Evolutionary conservation across 768 basidiomycete species (phyloP).

Genomic region (Hysterangium stoloniferum): DNA sequence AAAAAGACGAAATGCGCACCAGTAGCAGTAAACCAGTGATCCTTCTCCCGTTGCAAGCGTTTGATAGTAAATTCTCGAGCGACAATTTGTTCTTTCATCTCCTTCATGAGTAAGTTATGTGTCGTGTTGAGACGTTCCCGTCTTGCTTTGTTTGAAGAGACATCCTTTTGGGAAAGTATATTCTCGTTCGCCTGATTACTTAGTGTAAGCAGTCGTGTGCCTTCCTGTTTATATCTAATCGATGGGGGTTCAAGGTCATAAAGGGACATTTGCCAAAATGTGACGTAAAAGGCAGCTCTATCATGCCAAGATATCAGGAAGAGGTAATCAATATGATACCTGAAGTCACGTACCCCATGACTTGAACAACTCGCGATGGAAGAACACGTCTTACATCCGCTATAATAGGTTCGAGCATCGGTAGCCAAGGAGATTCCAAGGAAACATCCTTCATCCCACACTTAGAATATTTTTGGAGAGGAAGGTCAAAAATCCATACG

Average conservation of each 20-base stretch:
- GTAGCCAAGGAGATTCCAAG: conserved; percentile 79
- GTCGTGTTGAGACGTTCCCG: conserved; percentile 63
- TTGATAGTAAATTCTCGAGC: conserved; percentile 70
- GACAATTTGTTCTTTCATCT: conserved; percentile 68
- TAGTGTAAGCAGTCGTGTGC: conserved; percentile 47
- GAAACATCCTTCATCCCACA: no score
- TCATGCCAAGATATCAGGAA: neutral
- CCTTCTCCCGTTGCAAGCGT: conserved; percentile 68
- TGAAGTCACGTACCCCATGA: conserved; percentile 56
- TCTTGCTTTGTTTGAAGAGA: conserved; percentile 57
- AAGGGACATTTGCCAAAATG: conserved; percentile 94
- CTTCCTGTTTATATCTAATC: conserved; percentile 73
- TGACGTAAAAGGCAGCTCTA: conserved; percentile 88
- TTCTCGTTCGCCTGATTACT: conserved; percentile 64
- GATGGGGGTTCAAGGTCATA: conserved; percentile 81
- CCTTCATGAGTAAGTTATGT: conserved; percentile 50
- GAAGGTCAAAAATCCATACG: conserved; percentile 12
- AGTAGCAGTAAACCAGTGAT: conserved; percentile 69
- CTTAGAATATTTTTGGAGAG: no score
- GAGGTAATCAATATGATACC: conserved; percentile 4
- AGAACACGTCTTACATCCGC: conserved; percentile 67
- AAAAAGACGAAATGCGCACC: conserved; percentile 25
- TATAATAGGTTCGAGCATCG: conserved; percentile 64
- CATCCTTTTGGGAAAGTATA: conserved; percentile 51
- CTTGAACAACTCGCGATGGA: conserved; percentile 52